phyloP scores from a whole-genome alignment of 1,139 yeast genomes.

The Yamadazyma blattariae region DNA sequence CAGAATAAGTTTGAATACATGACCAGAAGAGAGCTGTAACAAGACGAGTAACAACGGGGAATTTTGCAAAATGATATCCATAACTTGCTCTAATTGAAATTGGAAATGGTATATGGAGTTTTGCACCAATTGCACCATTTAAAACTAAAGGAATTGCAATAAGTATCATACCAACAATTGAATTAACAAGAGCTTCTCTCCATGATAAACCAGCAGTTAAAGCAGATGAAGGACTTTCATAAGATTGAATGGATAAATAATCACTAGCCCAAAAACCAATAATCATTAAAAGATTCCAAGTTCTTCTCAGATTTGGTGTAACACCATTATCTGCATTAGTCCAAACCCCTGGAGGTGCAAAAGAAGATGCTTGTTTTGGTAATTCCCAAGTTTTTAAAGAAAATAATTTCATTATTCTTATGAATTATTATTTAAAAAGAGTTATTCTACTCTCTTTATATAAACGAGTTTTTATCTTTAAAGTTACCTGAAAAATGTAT shows the following conservation, averaged over 20 bases:
- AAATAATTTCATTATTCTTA: too few relatives aligned
- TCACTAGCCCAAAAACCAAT: slow-evolving; percentile 16
- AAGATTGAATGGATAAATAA: slow-evolving; percentile 13
- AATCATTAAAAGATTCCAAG: slow-evolving; percentile 13
- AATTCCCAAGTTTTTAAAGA: slow-evolving; percentile 12
- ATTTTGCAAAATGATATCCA: slow-evolving; percentile 27
- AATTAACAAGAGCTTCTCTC: slow-evolving; percentile 26
- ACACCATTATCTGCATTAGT: slow-evolving; percentile 15
- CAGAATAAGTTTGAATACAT: slow-evolving; percentile 31
- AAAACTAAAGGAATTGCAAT: slow-evolving; percentile 27
- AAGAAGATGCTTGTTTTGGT: slow-evolving; percentile 13
- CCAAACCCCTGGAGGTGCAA: slow-evolving; percentile 15
- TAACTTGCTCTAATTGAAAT: slow-evolving; percentile 29
- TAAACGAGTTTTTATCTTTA: too few relatives aligned
- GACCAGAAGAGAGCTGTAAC: slow-evolving; percentile 36
- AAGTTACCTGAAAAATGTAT: too few relatives aligned
- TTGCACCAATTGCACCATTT: slow-evolving; percentile 35
- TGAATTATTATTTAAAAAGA: too few relatives aligned
- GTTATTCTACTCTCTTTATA: too few relatives aligned
- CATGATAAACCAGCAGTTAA: slow-evolving; percentile 25
- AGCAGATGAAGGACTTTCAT: slow-evolving; percentile 12
- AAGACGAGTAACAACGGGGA: slow-evolving; percentile 30
- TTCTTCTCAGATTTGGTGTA: slow-evolving; percentile 12
- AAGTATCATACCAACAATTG: slow-evolving; percentile 28
- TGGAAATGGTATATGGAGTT: slow-evolving; percentile 32